Evolutionary conservation across 441 rosid species (phyloP).

Genomic region (Pelargonium myrrhifolium): DNA sequence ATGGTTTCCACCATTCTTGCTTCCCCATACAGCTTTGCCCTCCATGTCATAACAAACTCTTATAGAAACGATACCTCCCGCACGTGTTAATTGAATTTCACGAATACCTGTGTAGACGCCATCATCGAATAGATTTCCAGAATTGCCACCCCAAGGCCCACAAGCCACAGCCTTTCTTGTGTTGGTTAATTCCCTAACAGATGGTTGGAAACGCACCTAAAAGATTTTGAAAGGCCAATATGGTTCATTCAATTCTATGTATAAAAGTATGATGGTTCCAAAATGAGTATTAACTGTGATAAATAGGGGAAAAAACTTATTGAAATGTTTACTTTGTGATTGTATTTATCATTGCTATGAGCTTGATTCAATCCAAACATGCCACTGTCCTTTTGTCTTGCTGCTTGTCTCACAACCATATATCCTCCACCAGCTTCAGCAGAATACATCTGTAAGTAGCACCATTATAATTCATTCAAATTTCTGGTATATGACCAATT

Average conservation of each 20-base stretch:
- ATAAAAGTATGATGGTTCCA: too few species aligned
- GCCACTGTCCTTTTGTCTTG: neutral
- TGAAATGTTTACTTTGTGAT: neutral
- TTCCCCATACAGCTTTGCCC: constrained; percentile 1
- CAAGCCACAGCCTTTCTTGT: neutral
- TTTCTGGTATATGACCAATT: too few species aligned
- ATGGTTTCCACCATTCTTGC: neutral
- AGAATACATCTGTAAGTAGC: neutral
- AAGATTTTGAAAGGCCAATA: neutral
- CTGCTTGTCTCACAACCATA: neutral
- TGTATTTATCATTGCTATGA: neutral
- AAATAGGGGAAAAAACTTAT: too few species aligned
- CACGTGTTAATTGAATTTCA: neutral
- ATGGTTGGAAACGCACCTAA: neutral
- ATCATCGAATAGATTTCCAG: neutral
- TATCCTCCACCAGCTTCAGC: neutral
- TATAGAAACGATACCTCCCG: neutral
- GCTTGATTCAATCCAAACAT: neutral
- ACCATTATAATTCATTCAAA: neutral
- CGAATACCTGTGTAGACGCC: neutral
- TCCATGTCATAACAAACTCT: constrained; percentile 1
- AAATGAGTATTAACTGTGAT: too few species aligned
- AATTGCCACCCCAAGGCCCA: constrained; percentile 1
- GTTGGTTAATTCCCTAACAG: neutral
- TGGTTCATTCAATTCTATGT: neutral